Base-by-base conservation (phyloP, 2,329 filamentous ascomycete genomes). In the Botrytis pseudocinerea region DNA sequence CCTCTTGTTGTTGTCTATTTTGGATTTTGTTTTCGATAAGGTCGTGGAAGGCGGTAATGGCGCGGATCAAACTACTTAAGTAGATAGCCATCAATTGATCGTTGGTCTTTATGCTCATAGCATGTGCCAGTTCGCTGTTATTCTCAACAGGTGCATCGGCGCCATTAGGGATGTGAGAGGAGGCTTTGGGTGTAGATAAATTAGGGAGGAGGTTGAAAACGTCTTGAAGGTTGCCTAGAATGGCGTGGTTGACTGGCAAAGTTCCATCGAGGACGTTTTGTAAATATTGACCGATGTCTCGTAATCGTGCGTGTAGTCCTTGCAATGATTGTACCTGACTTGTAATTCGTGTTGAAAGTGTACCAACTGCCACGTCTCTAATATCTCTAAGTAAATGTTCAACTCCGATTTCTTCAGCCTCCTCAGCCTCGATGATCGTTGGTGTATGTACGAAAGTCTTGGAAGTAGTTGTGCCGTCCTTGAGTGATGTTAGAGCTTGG, bases 1-100 rank as follows among this genome's bases (percentile, higher is more conserved):
- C 96, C 81, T 98, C 96, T 80, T 97, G 93, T 82, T 97, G 93
- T 84, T 98, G 95, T 82, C 95, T 90, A 85, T 99, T 99, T 86
- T 98, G 95, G 78, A 98, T 98, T 89, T 99, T 99, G 87, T 99
- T 99, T 86, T 99, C 96, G 78, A 99, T 99, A 78, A 99, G 85
- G 82, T 99, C 96, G 83, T 99, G 96, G 91, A 98, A 99, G 12
- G 96, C 96, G 20, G 96, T 98, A 81, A 99, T 99, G 73, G 96
- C 96, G 75, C 96, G 90, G 84, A 99, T 98, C 85, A 98, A 85
- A 85, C 93, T 97, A 85, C 93, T 97, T 71, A 99, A 87, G 84
- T 99, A 99, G 82, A 99, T 98, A 70, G 95, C 91, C 93, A 99
- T 98, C 77, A 99, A 89, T 85, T 99, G 96, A 83, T 99, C 96